phyloP scores from a whole-genome alignment of 495 filamentous ascomycete species.

The Xylaria grammica region DNA sequence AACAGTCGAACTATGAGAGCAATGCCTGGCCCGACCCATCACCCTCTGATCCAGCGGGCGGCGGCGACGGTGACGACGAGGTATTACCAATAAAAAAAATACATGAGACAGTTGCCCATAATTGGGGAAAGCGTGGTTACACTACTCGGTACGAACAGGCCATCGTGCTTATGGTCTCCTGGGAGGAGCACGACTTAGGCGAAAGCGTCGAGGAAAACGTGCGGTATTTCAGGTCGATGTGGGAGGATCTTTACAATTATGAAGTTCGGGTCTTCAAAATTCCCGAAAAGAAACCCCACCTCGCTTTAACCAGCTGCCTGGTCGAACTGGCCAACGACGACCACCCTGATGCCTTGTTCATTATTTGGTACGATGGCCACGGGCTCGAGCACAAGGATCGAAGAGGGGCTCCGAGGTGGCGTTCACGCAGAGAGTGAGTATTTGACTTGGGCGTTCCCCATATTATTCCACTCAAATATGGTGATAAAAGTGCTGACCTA shows the following conservation, averaged over 20 bases:
- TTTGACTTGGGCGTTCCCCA: background rate
- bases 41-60: background rate
- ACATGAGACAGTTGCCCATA: background rate
- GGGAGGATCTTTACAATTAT: background rate
- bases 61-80: background rate
- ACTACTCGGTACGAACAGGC: background rate
- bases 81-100: background rate
- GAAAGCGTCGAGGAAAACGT: background rate
- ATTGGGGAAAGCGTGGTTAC: background rate
- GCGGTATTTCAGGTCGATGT: background rate
- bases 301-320: background rate
- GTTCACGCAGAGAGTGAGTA: background rate
- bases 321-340: background rate
- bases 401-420: background rate
- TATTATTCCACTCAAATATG: no score
- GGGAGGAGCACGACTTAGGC: background rate
- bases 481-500: background rate
- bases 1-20: background rate
- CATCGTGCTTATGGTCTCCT: constrained; percentile 2
- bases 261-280: background rate
- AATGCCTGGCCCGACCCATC: no score
- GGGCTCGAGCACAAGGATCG: background rate
- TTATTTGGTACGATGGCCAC: constrained; percentile 12
- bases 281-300: background rate
- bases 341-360: background rate